Base-by-base conservation (phyloP, 169 alveolate species). In the Babesia bigemina region DNA sequence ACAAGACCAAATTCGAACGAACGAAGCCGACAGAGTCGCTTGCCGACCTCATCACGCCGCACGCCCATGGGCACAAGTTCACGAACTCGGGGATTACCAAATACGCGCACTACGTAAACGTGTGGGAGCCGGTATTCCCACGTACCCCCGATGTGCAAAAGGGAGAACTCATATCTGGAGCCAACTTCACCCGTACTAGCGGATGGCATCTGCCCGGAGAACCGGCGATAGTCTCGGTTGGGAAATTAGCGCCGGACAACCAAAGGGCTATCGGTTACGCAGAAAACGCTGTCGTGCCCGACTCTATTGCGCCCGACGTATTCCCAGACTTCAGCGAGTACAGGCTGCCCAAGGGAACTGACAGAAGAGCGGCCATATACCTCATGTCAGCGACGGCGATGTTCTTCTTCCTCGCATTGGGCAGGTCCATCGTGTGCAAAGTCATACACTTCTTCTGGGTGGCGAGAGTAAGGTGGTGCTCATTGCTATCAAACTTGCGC, bases 41-140 rank as follows among this genome's bases (percentile, higher is more conserved):
- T 21, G 75, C 88, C 47, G 92, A 91, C 24, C 84, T 89, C 57
- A 91, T 92, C 33, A 88, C 90, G 16, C 86, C 93, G 45, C 86
- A 91, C 81, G 93, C 85, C 53, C 96, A 92, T 50, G 94, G 92
- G 22, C 94, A 90, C 62, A 66, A 76, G 70, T 79, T 86, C 56
- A 93, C 91, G 24, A 81, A 76, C 67, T 49, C 82, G 22, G 91
- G 84, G 36, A 79, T 92, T 53, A 83, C 92, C 17, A 83, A 93
- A 17, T 91, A 91, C 72, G 92, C 92, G 36, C 96, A 93, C 67
- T 93, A 93, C 70, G 91, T 90, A 52, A 90, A 88, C 76, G 91
- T 91, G n/a, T 89, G 94, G 70, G 96, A 93, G 69, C 96, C 96
- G 3, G 88, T 88, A 16, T 93, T 93, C 75, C 96, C 96, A 28